Base-by-base conservation (phyloP, 78 protist species). In the Dictyostelium purpureum region DNA sequence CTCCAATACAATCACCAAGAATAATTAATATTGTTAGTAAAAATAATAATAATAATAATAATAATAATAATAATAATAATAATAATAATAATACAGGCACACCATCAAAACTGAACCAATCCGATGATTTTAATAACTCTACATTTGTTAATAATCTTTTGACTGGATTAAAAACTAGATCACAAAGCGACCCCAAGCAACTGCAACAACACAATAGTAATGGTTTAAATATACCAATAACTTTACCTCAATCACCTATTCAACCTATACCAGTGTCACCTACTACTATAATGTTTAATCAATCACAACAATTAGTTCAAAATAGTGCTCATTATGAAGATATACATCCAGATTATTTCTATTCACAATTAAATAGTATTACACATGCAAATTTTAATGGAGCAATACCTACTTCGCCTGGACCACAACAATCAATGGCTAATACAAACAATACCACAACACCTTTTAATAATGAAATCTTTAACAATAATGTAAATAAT, bases 71-170 rank as follows among this genome's bases (percentile, higher is more conserved):
- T 10, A 71, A n/a, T 38, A 40, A 43, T 71, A 65, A 88, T 63
- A 59, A 31, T 35, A 24, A 26, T 35, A 47, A 37, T 12, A 70
- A 43, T 45, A 35, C 47, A 19, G 45, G 12, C 19, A 9, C 43
- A 4, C 26, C 26, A 12, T 33, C 26, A 4, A 63, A 16, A 63
- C 33, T 63, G 33, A 63, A 51, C 37, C 24, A 31, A 38, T 42
- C 74, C 3, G 74, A 35, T 4, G 74, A 77, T 59, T 57, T 79
- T 18, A 67, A 79, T 49, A 49, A 67, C 31, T 67, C 75, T 6
- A 33, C 40, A 24, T 24, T 59, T 67, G 74, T 65, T 6, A 79
- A 67, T 67, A 45, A 49, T 19, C 31, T 79, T 10, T 26, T 65
- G 10, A 79, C 81, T 24, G 19, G 35, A 21, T 51, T 63, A 47